phyloP scores from a whole-genome alignment of 2,329 filamentous ascomycete species.

The Pestalotiopsis sp. region DNA sequence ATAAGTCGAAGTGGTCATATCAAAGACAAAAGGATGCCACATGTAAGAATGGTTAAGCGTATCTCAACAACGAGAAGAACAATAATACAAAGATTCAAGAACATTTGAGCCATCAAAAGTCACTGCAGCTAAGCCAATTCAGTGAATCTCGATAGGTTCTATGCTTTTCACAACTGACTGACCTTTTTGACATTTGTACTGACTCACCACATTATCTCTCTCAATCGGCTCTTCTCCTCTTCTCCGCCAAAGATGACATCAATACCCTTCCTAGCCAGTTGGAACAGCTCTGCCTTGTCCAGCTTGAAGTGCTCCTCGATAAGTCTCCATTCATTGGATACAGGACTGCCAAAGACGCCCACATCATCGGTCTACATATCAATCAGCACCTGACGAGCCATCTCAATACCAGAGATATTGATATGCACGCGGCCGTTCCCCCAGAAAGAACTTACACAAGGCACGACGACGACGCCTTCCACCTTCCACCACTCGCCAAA shows the following conservation, averaged over 20 bases:
- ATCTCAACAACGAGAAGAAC: no score
- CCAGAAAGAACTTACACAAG: conserved; percentile 61
- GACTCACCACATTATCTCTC: conserved; percentile 49
- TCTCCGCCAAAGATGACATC: conserved; percentile 69
- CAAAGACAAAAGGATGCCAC: no score
- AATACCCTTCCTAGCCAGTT: conserved; percentile 62
- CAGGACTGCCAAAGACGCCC: conserved; percentile 74
- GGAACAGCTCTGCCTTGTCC: conserved; percentile 44
- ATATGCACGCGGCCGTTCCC: neutral
- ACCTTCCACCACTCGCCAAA: conserved; percentile 72
- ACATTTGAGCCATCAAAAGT: no score
- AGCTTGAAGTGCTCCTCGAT: conserved; percentile 72
- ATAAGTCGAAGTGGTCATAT: no score
- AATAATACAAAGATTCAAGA: no score
- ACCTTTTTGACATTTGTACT: neutral
- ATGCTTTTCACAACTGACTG: neutral
- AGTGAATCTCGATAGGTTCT: neutral
- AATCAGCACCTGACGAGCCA: conserved; percentile 4
- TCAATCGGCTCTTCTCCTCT: conserved; percentile 61
- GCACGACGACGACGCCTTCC: conserved; percentile 60
- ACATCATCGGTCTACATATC: conserved; percentile 74
- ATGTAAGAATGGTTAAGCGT: no score
- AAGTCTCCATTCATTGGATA: conserved; percentile 78
- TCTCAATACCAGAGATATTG: neutral
- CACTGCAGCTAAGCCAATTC: no score